phyloP scores from a whole-genome alignment of 2,329 filamentous ascomycete genomes.

The Penicillium fuscoglaucum region DNA sequence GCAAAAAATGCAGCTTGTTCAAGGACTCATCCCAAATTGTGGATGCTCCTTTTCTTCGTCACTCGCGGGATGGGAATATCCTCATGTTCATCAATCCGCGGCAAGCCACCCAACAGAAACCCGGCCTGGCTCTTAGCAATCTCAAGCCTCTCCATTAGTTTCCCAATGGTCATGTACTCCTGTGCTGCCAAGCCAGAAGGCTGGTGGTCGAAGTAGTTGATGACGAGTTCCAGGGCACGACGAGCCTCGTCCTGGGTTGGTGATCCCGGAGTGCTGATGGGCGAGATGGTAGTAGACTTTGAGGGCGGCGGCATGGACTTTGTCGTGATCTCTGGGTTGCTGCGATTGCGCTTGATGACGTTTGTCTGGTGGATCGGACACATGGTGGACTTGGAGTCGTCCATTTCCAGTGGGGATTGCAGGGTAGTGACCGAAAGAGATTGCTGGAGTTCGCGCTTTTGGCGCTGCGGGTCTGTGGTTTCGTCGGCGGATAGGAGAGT shows the following conservation, averaged over 20 bases:
- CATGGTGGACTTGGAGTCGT: conserved; percentile 37
- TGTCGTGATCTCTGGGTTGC: conserved; percentile 47
- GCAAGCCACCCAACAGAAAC: conserved; percentile 45
- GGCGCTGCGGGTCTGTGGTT: conserved; percentile 55
- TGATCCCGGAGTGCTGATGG: conserved; percentile 62
- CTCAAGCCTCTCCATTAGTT: conserved; percentile 82
- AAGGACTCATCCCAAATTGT: conserved; percentile 37
- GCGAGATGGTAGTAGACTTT: conserved; percentile 44
- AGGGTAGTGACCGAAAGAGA: conserved; percentile 47
- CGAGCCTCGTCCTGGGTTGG: conserved; percentile 84
- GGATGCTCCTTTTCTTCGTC: conserved; percentile 50
- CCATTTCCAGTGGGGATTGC: conserved; percentile 52
- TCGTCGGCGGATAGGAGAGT: conserved; percentile 51
- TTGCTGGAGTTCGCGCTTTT: conserved; percentile 51
- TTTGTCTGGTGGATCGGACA: conserved; percentile 30
- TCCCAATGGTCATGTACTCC: conserved; percentile 75
- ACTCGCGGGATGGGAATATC: conserved; percentile 39
- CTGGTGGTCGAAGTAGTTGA: conserved; percentile 76
- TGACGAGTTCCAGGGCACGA: conserved; percentile 75
- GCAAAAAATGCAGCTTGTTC: neutral
- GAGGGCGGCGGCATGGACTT: conserved; percentile 45
- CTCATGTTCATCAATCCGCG: conserved; percentile 46
- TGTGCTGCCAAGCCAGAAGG: conserved; percentile 70
- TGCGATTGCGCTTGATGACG: conserved; percentile 47
- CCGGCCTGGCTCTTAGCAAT: conserved; percentile 56